Conservation (phyloP, 2,329 filamentous ascomycete species). For the Botrytis pseudocinerea region DNA sequence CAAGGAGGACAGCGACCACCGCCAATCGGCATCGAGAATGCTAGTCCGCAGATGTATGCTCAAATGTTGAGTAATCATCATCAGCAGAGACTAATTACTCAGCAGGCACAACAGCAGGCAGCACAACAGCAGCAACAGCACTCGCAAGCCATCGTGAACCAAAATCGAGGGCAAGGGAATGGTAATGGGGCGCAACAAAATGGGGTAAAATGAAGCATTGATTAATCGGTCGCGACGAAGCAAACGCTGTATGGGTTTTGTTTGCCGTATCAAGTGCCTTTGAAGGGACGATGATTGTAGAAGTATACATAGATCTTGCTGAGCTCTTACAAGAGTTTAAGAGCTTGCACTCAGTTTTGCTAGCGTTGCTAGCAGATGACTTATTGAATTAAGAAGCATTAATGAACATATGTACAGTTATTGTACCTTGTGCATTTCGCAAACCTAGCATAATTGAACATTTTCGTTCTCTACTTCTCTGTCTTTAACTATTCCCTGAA, state of each 20-base stretch:
- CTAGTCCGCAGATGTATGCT: constrained; percentile 50
- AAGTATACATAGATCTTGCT: constrained; percentile 21
- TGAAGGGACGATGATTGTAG: constrained; percentile 15
- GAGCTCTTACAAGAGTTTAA: constrained; percentile 10
- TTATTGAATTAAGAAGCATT: constrained; percentile 15
- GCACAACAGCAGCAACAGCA: constrained; percentile 40
- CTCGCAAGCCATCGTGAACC: constrained; percentile 23
- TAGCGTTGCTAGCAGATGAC: constrained; percentile 4
- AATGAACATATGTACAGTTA: not conserved
- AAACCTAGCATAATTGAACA: not conserved
- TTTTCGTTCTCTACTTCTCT: not conserved
- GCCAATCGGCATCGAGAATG: constrained; percentile 42
- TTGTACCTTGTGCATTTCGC: not conserved
- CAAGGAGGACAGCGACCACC: constrained; percentile 21
- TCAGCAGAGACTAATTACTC: constrained; percentile 38
- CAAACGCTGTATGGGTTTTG: not conserved
- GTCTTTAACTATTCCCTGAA: not conserved
- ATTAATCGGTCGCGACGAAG: constrained; percentile 11
- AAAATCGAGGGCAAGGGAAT: constrained; percentile 23
- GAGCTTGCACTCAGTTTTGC: not conserved
- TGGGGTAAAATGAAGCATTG: constrained; percentile 13
- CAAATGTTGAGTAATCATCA: constrained; percentile 53
- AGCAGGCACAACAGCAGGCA: constrained; percentile 10
- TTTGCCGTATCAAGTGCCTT: not conserved
- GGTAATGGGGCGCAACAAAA: constrained; percentile 25